phyloP scores from a whole-genome alignment of 2,329 filamentous ascomycete genomes.

The Diaporthe ilicicola region DNA sequence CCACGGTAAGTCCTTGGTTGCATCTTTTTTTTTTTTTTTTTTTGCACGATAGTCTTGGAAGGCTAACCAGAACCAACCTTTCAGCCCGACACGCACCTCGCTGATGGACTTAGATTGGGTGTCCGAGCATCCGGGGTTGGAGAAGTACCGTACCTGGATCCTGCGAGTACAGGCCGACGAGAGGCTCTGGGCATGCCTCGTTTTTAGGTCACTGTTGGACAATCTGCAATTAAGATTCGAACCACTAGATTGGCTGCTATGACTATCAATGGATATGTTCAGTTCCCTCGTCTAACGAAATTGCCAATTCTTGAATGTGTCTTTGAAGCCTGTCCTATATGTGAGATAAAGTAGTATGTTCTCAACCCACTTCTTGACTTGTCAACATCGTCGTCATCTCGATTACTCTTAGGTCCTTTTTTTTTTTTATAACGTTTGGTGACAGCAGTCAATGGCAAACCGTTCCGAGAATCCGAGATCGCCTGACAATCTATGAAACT shows the following conservation, averaged over 20 bases:
- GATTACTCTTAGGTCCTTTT: too few relatives aligned
- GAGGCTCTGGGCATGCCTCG: slow-evolving; percentile 8
- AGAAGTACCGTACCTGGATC: slow-evolving; percentile 5
- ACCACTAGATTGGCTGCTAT: not conserved
- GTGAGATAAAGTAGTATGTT: too few relatives aligned
- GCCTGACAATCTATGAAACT: too few relatives aligned
- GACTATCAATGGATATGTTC: too few relatives aligned
- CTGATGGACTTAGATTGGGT: not conserved
- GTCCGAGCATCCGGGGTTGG: slow-evolving; percentile 11
- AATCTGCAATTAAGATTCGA: not conserved
- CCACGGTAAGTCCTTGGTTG: slow-evolving; percentile 40
- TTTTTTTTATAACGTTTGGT: too few relatives aligned
- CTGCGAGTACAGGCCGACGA: slow-evolving; percentile 11
- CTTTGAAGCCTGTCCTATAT: too few relatives aligned
- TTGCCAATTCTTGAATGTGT: too few relatives aligned
- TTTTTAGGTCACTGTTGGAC: not conserved
- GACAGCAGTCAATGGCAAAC: too few relatives aligned
- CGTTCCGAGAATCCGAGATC: too few relatives aligned
- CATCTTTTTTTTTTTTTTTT: not conserved
- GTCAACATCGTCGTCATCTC: too few relatives aligned
- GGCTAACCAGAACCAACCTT: not conserved
- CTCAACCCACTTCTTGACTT: too few relatives aligned
- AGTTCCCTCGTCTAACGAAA: too few relatives aligned
- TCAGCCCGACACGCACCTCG: not conserved
- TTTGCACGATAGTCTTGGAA: not conserved